Evolutionary conservation across 2,329 filamentous ascomycete species (phyloP), one percentile per base, ranked within the genome.

Genomic region (Aspergillus terreus): DNA sequence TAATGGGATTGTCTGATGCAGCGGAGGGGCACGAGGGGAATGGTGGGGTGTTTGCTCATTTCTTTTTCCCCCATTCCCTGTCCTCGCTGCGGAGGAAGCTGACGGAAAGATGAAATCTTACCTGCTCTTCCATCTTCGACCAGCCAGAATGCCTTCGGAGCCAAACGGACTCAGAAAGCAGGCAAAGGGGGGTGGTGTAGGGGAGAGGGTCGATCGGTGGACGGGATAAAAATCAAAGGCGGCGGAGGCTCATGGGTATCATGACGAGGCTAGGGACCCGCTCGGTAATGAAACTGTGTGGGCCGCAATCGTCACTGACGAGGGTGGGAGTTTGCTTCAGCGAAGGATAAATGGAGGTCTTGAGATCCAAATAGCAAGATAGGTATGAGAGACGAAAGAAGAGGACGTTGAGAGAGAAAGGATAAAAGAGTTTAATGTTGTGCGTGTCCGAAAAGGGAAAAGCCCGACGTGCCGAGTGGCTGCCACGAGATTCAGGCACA

Each of bases 91-190:
- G 45, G 51, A 17, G 6, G 14, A 11, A 25, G 7, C 3, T 7
- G 12, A 15, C 12, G 21, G 12, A 25, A 12, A 30, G 38, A 40
- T 27, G 42, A 43, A 27, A 54, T 53, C 62, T 60, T 63, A 74
- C 71, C 71, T 74, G 71, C 59, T 73, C 71, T 70, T 73, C 71
- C 71, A 74, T 74, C 62, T 69, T 72, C 65, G 62, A 65, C 67
- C 65, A 67, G 67, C 68, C 65, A 60, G 56, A 58, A 60, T 69
- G 63, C 65, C 66, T 68, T 61, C 56, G 46, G 56, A 61, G 59
- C 55, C 60, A 54, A 55, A 47, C 49, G 47, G 51, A 59, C 55
- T 62, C 56, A 55, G 55, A 58, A 59, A 59, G 57, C 51, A 57
- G 58, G 53, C 51, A 54, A 53, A 53, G 44, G 47, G 52, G 56